A percentile compares a stretch with the other conserved stretches of the same genome.
These are phyloP conservation scores for Epichloe sp. DNA, from an alignment of 2,329 filamentous ascomycete genomes.

Conservation along the genomic window DNA sequence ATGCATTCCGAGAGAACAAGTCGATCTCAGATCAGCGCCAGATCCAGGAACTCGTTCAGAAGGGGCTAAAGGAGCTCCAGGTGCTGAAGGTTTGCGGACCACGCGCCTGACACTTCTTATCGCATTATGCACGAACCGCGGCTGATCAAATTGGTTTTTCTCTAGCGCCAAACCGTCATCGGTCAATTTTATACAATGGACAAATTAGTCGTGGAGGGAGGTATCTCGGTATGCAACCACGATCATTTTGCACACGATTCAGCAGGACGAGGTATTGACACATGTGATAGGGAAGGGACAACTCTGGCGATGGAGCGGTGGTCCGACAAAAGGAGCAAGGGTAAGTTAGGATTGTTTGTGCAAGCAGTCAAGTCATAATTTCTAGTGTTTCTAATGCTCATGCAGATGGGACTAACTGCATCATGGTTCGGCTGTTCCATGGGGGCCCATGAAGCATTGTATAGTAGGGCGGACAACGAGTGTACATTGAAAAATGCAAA, in stretches of 20 bases:
- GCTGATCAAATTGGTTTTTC: slow-evolving; percentile 3
- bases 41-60: slow-evolving; percentile 81
- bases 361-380: no score
- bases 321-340: slow-evolving; percentile 67
- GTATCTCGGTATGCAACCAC: slow-evolving; percentile 49
- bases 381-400: neutral
- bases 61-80: slow-evolving; percentile 75
- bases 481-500: slow-evolving; percentile 3
- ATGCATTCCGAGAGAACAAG: slow-evolving; percentile 77
- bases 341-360: slow-evolving; percentile 31
- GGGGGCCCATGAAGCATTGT: slow-evolving; percentile 3
- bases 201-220: slow-evolving; percentile 76
- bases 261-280: neutral
- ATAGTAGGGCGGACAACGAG: neutral
- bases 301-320: slow-evolving; percentile 51
- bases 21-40: slow-evolving; percentile 57
- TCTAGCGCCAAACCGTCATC: slow-evolving; percentile 81
- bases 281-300: slow-evolving; percentile 50
- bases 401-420: slow-evolving; percentile 6
- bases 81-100: slow-evolving; percentile 64
- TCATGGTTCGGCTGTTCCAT: neutral
- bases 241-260: neutral
- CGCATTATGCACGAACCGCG: slow-evolving; percentile 4
- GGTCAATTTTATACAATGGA: slow-evolving; percentile 93
- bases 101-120: no score